Percentiles rank a stretch among this genome's conserved stretches.
These are phyloP conservation scores for Stemphylium vesicarium DNA, from an alignment of 2,329 filamentous ascomycete species.

Conservation along the genomic window DNA sequence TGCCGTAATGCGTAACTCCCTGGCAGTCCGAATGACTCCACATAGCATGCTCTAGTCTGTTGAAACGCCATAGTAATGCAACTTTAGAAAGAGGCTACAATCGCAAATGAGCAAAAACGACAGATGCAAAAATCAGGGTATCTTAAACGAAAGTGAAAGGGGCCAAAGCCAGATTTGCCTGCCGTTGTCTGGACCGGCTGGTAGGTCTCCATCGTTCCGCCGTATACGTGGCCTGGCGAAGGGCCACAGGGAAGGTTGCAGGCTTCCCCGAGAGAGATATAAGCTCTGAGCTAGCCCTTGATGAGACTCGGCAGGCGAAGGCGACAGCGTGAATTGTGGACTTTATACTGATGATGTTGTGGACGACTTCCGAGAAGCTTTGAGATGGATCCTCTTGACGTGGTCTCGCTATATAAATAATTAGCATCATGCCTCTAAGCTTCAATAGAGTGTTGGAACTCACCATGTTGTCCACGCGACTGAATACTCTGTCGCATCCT, in stretches of 20 bases:
- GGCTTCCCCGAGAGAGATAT: background rate
- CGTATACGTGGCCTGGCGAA: background rate
- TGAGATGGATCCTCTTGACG: conserved; percentile 51
- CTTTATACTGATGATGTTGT: conserved; percentile 23
- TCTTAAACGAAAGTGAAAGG: conserved; percentile 37
- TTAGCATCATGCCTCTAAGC: conserved; percentile 22
- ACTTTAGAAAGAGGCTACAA: conserved; percentile 10
- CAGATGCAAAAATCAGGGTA: conserved; percentile 30
- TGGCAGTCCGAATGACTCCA: conserved; percentile 19
- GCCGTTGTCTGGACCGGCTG: conserved; percentile 7
- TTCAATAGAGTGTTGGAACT: conserved; percentile 18
- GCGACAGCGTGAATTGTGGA: background rate
- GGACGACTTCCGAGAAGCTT: conserved; percentile 39
- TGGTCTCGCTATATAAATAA: conserved; percentile 44
- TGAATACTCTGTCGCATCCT: conserved; percentile 64
- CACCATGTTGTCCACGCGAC: conserved; percentile 68
- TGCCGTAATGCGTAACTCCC: conserved; percentile 5
- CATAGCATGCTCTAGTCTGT: conserved; percentile 20
- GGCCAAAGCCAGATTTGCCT: conserved; percentile 18
- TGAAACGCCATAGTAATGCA: conserved; percentile 33
- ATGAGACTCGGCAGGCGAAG: background rate
- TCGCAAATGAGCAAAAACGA: conserved; percentile 3
- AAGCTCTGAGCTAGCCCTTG: background rate
- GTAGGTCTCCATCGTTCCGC: background rate
- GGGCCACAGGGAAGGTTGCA: background rate